Base-by-base conservation (phyloP, 768 basidiomycete species). In the Termitomyces sp. region DNA sequence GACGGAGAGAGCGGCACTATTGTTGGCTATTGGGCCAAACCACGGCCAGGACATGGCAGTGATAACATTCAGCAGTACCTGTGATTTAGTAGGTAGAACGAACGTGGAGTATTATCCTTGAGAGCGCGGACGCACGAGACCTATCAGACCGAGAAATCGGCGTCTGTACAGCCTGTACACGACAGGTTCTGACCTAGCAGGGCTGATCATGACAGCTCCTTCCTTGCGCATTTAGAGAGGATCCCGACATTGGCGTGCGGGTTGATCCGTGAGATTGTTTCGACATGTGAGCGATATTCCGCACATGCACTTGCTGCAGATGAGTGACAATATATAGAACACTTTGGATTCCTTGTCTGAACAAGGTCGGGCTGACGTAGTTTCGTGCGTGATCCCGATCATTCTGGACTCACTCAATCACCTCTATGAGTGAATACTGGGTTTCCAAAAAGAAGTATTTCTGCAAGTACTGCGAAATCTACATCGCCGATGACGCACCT, bases 391-490 rank as follows among this genome's bases (percentile, higher is more conserved):
- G 27, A 20, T 31, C 9, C 37, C 36, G 27, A 55, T 55, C 54
- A 46, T 24, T 37, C 31, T 39, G n/a, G 29, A 47, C 56, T 41
- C 22, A 5, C 4, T 42, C 57, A 34, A 31, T 27, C 14, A 48
- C 58, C 61, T 64, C 64, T 69, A 94, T 94, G 92, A 87, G 85
- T 63, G 92, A 94, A 70, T 94, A 88, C 70, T 95, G 93, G 92
- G 88, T 94, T 61, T 92, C 92, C 26, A 86, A 90, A 70, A 94
- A 94, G 73, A 88, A 86, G 64, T 96, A 95, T 73, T 90, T 84
- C 69, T 97, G 94, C 86, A 94, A 94, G 69, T 98, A 98, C 77
- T 98, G 97, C 76, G 90, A 94, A 51, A 94, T 93, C 61, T 98
- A 88, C 76, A 98, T 99, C 60, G 84, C 94, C 53, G 97, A 99